Base-by-base conservation (phyloP, 768 basidiomycete species). In the Xerocomellus intermedius region DNA sequence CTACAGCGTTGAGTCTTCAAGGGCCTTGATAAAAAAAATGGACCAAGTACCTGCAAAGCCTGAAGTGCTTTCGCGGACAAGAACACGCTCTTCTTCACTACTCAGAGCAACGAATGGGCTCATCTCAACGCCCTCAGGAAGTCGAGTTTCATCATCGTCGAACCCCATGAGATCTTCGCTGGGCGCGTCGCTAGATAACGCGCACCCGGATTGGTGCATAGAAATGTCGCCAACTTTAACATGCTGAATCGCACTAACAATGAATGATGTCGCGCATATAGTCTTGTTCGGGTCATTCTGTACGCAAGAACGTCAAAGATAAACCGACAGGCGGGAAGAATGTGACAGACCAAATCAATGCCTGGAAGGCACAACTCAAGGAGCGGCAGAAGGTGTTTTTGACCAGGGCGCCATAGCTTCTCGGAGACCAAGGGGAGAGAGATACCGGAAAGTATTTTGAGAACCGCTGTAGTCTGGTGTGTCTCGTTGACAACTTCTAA, bases 401-500 rank as follows among this genome's bases (percentile, higher is more conserved):
- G 93, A 0, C 96, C 95, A 8, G 85, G 84, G 5, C 89, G 76
- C 87, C 92, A 97, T 28, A 89, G 65, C 24, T 75, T 82, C 65
- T 94, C 89, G 4, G 84, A 85, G 3, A 90, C 82, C 17, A 98
- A 71, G 10, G 92, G 86, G 5, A 86, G 79, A 17, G 91, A 77
- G 26, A 94, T 83, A 2, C 84, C 86, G 19, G 89, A 82, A 28
- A 98, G 79, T 69, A 90, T 89, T 48, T 87, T 91, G 42, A 98
- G 77, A 10, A 93, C 91, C 1, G 95, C 91, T 2, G 93, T 94
- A 5, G 95, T 97, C 38, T 95, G 78, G 68, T 97, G 93, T 0
- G 96, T 98, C 77, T 98, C 95, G 59, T 95, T 94, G 17, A 98
- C 82, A 12, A 87, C 86, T 67, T 97, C 94, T n/a, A 98, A 75